Evolutionary conservation across 805 yeast species (phyloP).

Genomic region (Nadsonia fulvescens): DNA sequence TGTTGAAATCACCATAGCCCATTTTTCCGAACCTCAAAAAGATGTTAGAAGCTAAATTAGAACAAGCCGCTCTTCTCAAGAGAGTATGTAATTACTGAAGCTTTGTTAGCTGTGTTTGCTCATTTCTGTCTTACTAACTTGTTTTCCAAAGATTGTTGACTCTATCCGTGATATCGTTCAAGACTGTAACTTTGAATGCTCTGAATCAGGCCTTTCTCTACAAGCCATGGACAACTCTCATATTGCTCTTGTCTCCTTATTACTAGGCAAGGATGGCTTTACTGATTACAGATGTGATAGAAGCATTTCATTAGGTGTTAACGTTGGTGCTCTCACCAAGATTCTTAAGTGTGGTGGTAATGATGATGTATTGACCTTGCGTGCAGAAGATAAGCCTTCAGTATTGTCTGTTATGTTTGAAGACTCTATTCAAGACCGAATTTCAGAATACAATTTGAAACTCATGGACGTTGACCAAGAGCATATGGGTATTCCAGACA

Average conservation of each 20-base stretch:
- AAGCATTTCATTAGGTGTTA: slow-evolving; percentile 79
- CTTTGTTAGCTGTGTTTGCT: not conserved
- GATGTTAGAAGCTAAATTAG: slow-evolving; percentile 96
- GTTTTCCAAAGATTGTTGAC: slow-evolving; percentile 43
- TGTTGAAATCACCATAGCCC: not conserved
- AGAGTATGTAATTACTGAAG: slow-evolving; percentile 25
- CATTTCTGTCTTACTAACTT: slow-evolving; percentile 2
- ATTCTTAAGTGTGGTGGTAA: slow-evolving; percentile 82
- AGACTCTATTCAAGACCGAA: slow-evolving; percentile 77
- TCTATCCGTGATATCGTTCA: slow-evolving; percentile 89
- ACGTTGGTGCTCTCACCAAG: slow-evolving; percentile 71
- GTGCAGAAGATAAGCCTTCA: slow-evolving; percentile 82
- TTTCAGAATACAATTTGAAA: slow-evolving; percentile 78
- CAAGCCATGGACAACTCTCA: slow-evolving; percentile 98
- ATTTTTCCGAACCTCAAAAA: slow-evolving; percentile 6
- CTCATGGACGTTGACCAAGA: slow-evolving; percentile 95
- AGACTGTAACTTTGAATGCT: slow-evolving; percentile 90
- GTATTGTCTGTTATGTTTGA: slow-evolving; percentile 68
- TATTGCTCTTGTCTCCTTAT: slow-evolving; percentile 74
- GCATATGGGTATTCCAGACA: slow-evolving; percentile 80
- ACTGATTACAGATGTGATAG: slow-evolving; percentile 89
- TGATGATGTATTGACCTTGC: slow-evolving; percentile 70
- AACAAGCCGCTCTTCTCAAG: slow-evolving; percentile 79
- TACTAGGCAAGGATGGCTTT: slow-evolving; percentile 79
- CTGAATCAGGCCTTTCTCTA: slow-evolving; percentile 85